Evolutionary conservation across 257 asterid species (phyloP), one percentile per base, ranked within the genome.

Genomic region (Forsythia viridissima): DNA sequence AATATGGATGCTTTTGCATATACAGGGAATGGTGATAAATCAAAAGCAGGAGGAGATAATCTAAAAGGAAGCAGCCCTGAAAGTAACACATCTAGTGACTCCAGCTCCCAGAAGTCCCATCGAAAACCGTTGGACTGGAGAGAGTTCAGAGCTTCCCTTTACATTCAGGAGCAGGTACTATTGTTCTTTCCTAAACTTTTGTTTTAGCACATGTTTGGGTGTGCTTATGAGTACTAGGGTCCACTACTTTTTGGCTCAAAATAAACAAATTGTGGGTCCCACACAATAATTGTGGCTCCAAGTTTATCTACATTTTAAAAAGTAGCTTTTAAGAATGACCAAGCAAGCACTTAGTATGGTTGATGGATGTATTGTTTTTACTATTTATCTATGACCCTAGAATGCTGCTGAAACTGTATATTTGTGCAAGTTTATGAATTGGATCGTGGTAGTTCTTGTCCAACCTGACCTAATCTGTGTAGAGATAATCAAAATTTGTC

Each of bases 101-200:
- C 83, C 72, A 81, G 88, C 78, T 79, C 91, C 20, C 89, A 81
- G 72, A 88, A 87, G 71, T 55, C 92, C 66, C 87, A 82, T 42
- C 84, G 34, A 71, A 91, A 93, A 78, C 93, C 96, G 63, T 86
- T 89, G 81, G 88, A 89, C 78, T 89, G 93, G 93, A 89, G 93
- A 87, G 93, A 89, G 77, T 89, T 89, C 61, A 84, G 93, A 83
- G 89, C 93, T 24, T 81, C 78, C 76, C 96, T 91, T 82, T 95
- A 93, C 96, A 24, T 70, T 72, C 86, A 82, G 82, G 93, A 89
- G 84, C 88, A 82, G 93, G 91, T 89, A 84, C 39, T 57, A 37
- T 44, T 72, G 13, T 65, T 59, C 66, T 70, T 67, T 71, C 73
- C 71, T 75, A 46, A 3, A 46, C 55, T 46, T 46, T 46, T 12